Evolutionary conservation across 169 alveolate genomes (phyloP), one percentile per base, ranked within the genome.

Genomic region (Eimeria tenella): DNA sequence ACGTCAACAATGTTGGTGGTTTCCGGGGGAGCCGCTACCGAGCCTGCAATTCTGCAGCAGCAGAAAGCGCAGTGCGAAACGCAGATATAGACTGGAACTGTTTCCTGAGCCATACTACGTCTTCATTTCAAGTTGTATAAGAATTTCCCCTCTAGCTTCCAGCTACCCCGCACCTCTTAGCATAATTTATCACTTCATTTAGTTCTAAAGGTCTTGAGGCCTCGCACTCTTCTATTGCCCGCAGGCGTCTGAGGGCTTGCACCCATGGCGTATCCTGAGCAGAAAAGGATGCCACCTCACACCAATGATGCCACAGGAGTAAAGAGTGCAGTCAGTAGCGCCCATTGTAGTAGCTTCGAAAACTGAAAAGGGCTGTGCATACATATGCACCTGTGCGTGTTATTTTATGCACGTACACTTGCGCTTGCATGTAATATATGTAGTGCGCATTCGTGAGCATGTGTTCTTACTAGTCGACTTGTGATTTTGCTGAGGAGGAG

Each of bases 11-110:
- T 79, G 42, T 90, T 90, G 23, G 71, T 0, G 0, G 94, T 90
- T 56, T 90, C 94, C 70, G 94, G 94, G 9, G 94, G 94, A 49
- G 94, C 94, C 13, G 91, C 91, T 4, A 73, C 60, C 63, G 74
- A 52, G 50, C 94, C 94, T 23, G 63, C 89, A 25, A 90, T 63
- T 49, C 94, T 90, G 70, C 21, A 25, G 31, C 63, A 13, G 15
- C 21, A 79, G 9, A 8, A 8, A 8, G 1, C n/a, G 42, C 42
- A 68, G n/a, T 5, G 15, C 50, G 15, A 21, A 68, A 11, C 1
- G 68, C 68, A 58, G 42, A 31, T 31, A 31, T 31, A 31, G 42
- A 31, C 42, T 31, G 42, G 42, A 31, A 31, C 42, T 31, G 42
- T 31, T 31, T 31, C 42, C 42, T 2, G 42, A 31, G 42, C 42